phyloP scores from a whole-genome alignment of 805 yeast species.

The Candida chauliodis region DNA sequence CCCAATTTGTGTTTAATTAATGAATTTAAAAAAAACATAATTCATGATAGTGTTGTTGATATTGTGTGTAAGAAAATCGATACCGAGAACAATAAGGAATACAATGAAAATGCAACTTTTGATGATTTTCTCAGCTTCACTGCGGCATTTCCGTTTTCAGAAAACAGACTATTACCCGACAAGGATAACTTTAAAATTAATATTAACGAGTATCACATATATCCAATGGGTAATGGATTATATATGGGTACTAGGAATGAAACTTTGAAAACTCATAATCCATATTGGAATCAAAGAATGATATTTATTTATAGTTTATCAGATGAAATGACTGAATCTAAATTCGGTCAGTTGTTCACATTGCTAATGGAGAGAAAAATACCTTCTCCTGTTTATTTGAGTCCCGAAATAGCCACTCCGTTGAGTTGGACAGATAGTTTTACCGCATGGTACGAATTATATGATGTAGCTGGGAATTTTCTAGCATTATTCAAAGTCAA shows the following conservation, averaged over 20 bases:
- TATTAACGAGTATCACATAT: conserved; percentile 21
- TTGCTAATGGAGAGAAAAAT: conserved; percentile 22
- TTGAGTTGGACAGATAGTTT: conserved; percentile 30
- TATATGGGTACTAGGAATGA: conserved; percentile 21
- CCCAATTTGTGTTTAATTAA: conserved; percentile 46
- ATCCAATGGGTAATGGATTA: conserved; percentile 31
- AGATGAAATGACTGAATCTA: conserved; percentile 9
- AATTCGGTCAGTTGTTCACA: conserved; percentile 20
- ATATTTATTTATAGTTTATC: conserved; percentile 22
- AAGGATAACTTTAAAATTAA: conserved; percentile 22
- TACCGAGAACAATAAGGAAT: conserved; percentile 2
- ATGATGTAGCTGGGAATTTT: conserved; percentile 31
- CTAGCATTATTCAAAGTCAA: conserved; percentile 20
- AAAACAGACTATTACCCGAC: conserved; percentile 20
- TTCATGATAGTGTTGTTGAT: conserved; percentile 23
- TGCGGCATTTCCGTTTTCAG: conserved; percentile 3
- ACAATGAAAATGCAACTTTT: conserved; percentile 3
- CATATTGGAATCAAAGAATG: conserved; percentile 20
- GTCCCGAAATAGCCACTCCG: conserved; percentile 8
- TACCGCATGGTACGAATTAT: conserved; percentile 34
- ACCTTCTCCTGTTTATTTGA: conserved; percentile 21
- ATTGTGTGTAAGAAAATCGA: conserved; percentile 24
- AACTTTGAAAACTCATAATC: conserved; percentile 11
- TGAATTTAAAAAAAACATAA: conserved; percentile 26
- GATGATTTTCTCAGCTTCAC: conserved; percentile 14